Conservation (phyloP, 2,329 filamentous ascomycete genomes). For the Monosporascus sp. region DNA sequence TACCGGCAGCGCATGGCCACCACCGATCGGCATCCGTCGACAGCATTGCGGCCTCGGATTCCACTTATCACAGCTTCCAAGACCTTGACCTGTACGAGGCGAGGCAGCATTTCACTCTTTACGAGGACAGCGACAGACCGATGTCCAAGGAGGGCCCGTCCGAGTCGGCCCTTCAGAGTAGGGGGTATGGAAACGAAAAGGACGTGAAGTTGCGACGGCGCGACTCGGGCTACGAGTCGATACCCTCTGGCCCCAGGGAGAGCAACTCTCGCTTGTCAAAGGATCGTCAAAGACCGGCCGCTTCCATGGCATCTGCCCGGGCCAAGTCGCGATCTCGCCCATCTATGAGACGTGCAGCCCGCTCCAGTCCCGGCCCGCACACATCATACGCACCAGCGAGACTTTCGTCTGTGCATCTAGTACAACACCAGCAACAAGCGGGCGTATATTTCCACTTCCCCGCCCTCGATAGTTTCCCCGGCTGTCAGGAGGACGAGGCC, state of each 20-base stretch:
- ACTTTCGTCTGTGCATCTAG: constrained; percentile 5
- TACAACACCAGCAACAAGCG: constrained; percentile 19
- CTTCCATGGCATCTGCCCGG: constrained; percentile 25
- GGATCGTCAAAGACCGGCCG: constrained; percentile 17
- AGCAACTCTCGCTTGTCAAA: constrained; percentile 26
- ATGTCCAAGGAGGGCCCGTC: constrained; percentile 20
- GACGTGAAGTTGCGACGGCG: constrained; percentile 39
- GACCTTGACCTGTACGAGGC: constrained; percentile 45
- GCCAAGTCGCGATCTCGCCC: constrained; percentile 35
- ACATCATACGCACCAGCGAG: constrained; percentile 22
- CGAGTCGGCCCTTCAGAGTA: constrained; percentile 28
- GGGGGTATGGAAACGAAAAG: not conserved
- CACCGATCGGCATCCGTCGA: constrained; percentile 30
- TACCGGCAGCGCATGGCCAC: constrained; percentile 10
- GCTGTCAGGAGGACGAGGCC: constrained; percentile 8
- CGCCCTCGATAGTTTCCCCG: constrained; percentile 31
- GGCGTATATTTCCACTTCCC: constrained; percentile 47
- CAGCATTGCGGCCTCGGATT: constrained; percentile 41
- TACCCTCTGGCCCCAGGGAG: constrained; percentile 34
- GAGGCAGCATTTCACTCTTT: constrained; percentile 14
- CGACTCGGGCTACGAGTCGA: constrained; percentile 56
- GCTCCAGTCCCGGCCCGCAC: constrained; percentile 27
- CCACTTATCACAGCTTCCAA: constrained; percentile 51
- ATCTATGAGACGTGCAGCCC: constrained; percentile 34
- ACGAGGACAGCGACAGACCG: constrained; percentile 7